Base-by-base conservation (phyloP, 2,329 filamentous ascomycete species). In the Lachnellula willkommii region DNA sequence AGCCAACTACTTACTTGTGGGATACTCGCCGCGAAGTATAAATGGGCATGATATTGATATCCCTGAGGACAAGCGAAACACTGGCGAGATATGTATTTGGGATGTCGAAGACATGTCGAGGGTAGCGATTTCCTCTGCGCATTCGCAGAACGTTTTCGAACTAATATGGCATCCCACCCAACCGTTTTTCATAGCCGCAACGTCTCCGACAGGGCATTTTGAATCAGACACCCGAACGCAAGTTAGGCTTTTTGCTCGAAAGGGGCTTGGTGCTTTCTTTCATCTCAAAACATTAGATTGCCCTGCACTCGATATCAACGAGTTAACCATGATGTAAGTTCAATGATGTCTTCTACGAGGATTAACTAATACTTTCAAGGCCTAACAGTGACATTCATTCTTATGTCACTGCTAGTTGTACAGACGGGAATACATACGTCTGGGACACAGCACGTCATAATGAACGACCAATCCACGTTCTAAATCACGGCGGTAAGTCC, bases 121-220 rank as follows among this genome's bases (percentile, higher is more conserved):
- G 46, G 70, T 83, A 46, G 73, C 71, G 4, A 74, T 86, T 3
- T 70, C 74, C 20, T 77, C 78, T 3, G 78, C 75, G 1, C 77
- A 77, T 0, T 77, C 76, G 0, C 77, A 81, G 47, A 86, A 87
- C 55, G 80, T 85, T 1, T 87, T 87, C 46, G 83, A 87, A 63
- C 79, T 85, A 2, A 71, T 76, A 0, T 87, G 83, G 83, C 83
- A 87, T 63, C 83, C 83, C 0, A 74, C 65, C 0, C 71, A 79
- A 47, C 69, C 73, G 2, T 72, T 74, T 22, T 86, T 86, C 60
- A 71, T 82, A 5, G 81, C 76, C 4, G 83, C 82, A 2, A 85
- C 81, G 0, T 80, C 82, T 0, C 79, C 80, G 0, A 73, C 71
- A 8, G 75, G 76, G 0, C 53, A 26, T 12, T 68, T 72, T n/a